These are phyloP conservation scores for Rozella allomycis DNA, from an alignment of 371 early-diverging fungal genomes.

Conservation along the genomic window DNA sequence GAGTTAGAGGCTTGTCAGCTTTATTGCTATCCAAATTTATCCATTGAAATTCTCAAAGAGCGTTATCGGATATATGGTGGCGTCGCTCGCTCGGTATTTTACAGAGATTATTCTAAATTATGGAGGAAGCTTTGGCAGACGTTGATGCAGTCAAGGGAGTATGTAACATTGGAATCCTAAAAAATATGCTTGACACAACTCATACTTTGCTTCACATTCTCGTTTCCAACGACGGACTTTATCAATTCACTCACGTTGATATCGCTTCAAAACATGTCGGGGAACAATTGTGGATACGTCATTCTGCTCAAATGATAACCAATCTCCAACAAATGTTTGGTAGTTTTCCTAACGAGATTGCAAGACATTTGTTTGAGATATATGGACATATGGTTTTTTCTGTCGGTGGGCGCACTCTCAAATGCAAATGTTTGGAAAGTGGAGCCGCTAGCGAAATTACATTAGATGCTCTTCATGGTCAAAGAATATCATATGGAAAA, in stretches of 20 bases:
- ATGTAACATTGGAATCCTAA: slow-evolving; percentile 3
- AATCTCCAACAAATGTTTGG: slow-evolving; percentile 10
- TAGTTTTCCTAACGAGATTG: slow-evolving; percentile 4
- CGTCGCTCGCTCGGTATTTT: slow-evolving; percentile 7
- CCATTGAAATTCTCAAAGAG: slow-evolving; percentile 3
- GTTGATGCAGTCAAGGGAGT: slow-evolving; percentile 7
- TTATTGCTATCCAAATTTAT: slow-evolving; percentile 5
- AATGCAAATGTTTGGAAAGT: slow-evolving; percentile 5
- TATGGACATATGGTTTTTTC: slow-evolving; percentile 7
- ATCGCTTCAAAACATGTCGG: slow-evolving; percentile 10
- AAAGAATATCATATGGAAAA: slow-evolving; percentile 3
- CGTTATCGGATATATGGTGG: slow-evolving; percentile 2
- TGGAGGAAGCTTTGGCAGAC: slow-evolving; percentile 4
- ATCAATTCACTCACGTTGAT: slow-evolving; percentile 4
- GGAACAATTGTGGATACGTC: slow-evolving; percentile 8
- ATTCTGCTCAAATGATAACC: slow-evolving; percentile 7
- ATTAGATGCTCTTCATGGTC: slow-evolving; percentile 2
- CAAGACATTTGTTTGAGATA: slow-evolving; percentile 9
- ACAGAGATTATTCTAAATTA: slow-evolving; percentile 2
- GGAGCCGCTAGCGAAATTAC: too few relatives aligned
- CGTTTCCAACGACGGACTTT: too few relatives aligned
- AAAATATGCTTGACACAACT: slow-evolving; percentile 3
- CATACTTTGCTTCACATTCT: slow-evolving; percentile 2
- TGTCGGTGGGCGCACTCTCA: too few relatives aligned
- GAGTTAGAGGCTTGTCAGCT: slow-evolving; percentile 5